Base-by-base conservation (phyloP, 2,329 filamentous ascomycete species). In the Arachnomyces sp. region DNA sequence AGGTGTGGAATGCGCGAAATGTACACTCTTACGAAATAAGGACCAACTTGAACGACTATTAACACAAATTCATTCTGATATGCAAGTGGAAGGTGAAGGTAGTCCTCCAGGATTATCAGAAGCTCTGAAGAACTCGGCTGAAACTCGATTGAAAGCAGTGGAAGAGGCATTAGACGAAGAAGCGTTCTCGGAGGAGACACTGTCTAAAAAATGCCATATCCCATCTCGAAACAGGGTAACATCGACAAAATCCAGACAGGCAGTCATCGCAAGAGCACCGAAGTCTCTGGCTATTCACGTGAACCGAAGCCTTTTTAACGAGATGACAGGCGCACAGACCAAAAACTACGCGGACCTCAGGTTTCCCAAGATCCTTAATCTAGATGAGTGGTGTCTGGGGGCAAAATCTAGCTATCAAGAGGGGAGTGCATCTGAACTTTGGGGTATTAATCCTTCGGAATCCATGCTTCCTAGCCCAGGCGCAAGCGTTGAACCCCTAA, bases 271-370 rank as follows among this genome's bases (percentile, higher is more conserved):
- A 3, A 75, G 89, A 21, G 75, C 88, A 1, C 92, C 92, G 1
- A 79, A 80, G 46, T 86, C 84, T 41, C 69, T 98, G 11, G 84
- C 81, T 0, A 72, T 96, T 7, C 92, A 98, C 58, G 76, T 96
- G 58, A 95, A 96, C 55, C 78, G 92, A 31, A 95, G 89, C 37
- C 77, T 92, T 0, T 96, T 95, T 52, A 84, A 95, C 52, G 87
- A 93, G 49, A 72, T 69, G 36, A 93, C 86, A 0, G 86, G 87
- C 4, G 69, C 77, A 44, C 77, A 88, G 61, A 80, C 77, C 55
- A 96, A 96, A 63, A 96, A 96, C 52, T 77, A 78, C 28, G 84
- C 89, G 0, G 72, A 74, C 0, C 84, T 98, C 13, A 72, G 72
- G 15, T 96, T 95, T 52, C 88, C 89, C 0, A 72, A 71, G 44